Conservation (phyloP, 2,329 filamentous ascomycete species). For the Pestalotiopsis sp. region DNA sequence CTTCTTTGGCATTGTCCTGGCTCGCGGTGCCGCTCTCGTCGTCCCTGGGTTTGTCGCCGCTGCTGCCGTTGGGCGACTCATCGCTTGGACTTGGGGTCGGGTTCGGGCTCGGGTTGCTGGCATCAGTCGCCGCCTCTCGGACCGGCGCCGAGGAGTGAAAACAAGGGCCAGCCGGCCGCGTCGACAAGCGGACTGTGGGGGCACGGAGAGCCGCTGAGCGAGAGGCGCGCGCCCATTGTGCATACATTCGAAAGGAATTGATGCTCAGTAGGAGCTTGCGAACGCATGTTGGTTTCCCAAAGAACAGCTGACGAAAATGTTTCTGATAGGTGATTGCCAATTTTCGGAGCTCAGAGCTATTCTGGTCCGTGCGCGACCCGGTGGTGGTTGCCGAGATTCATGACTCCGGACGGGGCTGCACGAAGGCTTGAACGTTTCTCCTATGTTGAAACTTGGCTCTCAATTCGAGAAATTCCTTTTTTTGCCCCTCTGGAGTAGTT, state of each 20-base stretch:
- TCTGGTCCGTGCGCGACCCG: not conserved
- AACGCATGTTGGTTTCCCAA: slow-evolving; percentile 26
- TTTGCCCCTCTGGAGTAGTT: too few relatives aligned
- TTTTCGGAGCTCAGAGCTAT: slow-evolving; percentile 1
- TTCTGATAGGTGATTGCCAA: not conserved
- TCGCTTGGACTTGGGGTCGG: slow-evolving; percentile 4
- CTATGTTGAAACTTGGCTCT: too few relatives aligned
- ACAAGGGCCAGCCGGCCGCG: slow-evolving; percentile 20
- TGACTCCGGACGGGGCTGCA: too few relatives aligned
- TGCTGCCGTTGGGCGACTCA: slow-evolving; percentile 24
- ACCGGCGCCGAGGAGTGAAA: slow-evolving; percentile 25
- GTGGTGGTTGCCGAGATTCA: not conserved
- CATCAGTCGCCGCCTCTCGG: slow-evolving; percentile 18
- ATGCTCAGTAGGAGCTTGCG: slow-evolving; percentile 33
- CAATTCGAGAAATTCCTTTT: too few relatives aligned
- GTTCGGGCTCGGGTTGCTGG: slow-evolving; percentile 16
- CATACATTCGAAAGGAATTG: slow-evolving; percentile 35
- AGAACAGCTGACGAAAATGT: not conserved
- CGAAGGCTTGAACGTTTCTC: too few relatives aligned
- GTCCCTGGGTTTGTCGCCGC: slow-evolving; percentile 24
- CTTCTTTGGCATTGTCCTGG: slow-evolving; percentile 18
- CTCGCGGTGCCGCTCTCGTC: slow-evolving; percentile 10
- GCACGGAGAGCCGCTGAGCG: slow-evolving; percentile 28
- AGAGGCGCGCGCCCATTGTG: slow-evolving; percentile 32
- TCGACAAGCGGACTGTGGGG: slow-evolving; percentile 18